Evolutionary conservation across 208 protist species (phyloP).

Genomic region (Herpetomonas tarakana): DNA sequence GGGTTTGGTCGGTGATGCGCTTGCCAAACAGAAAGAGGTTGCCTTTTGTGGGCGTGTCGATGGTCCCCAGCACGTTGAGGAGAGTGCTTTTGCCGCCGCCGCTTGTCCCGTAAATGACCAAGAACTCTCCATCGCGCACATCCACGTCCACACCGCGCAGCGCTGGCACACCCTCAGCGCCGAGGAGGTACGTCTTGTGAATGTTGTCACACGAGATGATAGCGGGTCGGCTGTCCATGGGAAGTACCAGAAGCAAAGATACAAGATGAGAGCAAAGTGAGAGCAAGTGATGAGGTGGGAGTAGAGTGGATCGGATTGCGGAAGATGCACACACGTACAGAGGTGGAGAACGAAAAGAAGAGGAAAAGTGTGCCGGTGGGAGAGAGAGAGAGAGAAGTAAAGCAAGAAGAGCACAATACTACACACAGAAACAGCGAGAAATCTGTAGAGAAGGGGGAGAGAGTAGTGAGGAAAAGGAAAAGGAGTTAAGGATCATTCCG

Average conservation of each 20-base stretch:
- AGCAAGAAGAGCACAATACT: too few relatives aligned
- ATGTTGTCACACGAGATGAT: slow-evolving; percentile 94
- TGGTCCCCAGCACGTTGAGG: slow-evolving; percentile 97
- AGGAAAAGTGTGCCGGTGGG: too few relatives aligned
- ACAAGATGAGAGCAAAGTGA: too few relatives aligned
- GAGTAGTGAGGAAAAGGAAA: too few relatives aligned
- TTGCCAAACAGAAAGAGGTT: slow-evolving; percentile 89
- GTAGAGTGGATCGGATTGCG: too few relatives aligned
- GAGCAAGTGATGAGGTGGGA: too few relatives aligned
- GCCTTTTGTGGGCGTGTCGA: slow-evolving; percentile 96
- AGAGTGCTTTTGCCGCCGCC: slow-evolving; percentile 96
- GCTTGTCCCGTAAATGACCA: slow-evolving; percentile 95
- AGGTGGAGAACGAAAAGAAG: too few relatives aligned
- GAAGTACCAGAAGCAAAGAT: background rate
- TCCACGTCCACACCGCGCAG: slow-evolving; percentile 89
- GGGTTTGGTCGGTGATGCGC: slow-evolving; percentile 68
- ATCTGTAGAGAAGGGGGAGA: too few relatives aligned
- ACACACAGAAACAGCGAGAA: too few relatives aligned
- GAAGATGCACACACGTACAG: too few relatives aligned
- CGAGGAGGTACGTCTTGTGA: slow-evolving; percentile 97
- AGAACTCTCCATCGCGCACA: slow-evolving; percentile 90
- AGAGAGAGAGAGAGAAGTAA: too few relatives aligned
- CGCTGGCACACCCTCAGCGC: slow-evolving; percentile 95
- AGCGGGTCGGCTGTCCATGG: slow-evolving; percentile 7
- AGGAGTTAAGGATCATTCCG: too few relatives aligned